Evolutionary conservation across 306 rosid genomes (phyloP).

Genomic region (peach (Prunus persica)): DNA sequence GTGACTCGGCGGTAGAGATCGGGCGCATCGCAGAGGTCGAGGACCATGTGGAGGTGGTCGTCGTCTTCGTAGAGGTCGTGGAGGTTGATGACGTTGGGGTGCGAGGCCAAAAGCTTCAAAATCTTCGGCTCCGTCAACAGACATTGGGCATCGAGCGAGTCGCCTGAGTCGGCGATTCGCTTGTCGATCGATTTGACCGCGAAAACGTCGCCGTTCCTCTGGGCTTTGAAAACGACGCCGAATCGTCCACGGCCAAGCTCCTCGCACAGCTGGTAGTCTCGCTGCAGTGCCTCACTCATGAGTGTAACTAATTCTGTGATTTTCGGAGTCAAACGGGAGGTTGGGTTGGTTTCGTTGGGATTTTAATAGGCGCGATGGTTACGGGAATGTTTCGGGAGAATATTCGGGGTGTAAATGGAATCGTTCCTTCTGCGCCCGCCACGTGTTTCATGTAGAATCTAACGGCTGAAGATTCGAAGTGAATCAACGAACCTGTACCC

Average conservation of each 20-base stretch:
- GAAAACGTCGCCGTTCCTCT: constrained; percentile 19
- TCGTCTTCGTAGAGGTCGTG: constrained; percentile 57
- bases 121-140: constrained; percentile 56
- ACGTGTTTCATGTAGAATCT: constrained; percentile 14
- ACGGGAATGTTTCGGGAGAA: constrained; percentile 26
- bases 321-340: not conserved
- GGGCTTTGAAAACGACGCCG: constrained; percentile 55
- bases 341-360: too few relatives aligned
- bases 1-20: constrained; percentile 42
- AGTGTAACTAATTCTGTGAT: not conserved
- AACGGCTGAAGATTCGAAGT: constrained; percentile 1
- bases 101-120: constrained; percentile 41
- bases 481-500: not conserved
- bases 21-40: constrained; percentile 52
- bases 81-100: constrained; percentile 50
- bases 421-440: not conserved
- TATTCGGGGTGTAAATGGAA: constrained; percentile 15
- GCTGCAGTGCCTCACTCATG: constrained; percentile 48
- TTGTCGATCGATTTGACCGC: constrained; percentile 68
- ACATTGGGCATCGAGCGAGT: constrained; percentile 56
- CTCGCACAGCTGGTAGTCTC: constrained; percentile 41
- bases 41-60: constrained; percentile 46
- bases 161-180: constrained; percentile 29
- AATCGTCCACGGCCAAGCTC: constrained; percentile 75
- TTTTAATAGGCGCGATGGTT: not conserved